Evolutionary conservation across 495 filamentous ascomycete genomes (phyloP).

Genomic region (Penicillium robsamsonii): DNA sequence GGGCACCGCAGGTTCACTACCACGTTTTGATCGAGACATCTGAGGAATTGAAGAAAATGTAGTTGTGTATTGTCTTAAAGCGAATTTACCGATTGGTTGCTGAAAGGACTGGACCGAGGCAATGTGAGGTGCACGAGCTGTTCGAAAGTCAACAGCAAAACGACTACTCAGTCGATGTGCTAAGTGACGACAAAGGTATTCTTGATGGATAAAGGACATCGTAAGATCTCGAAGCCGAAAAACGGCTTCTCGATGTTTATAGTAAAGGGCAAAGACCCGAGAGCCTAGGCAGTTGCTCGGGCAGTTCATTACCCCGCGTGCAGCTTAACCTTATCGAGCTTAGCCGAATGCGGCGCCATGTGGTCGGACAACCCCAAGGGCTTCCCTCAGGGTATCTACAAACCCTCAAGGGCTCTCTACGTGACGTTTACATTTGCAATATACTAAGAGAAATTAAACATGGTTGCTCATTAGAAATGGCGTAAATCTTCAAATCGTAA

Average conservation of each 20-base stretch:
- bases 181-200: slow-evolving; percentile 10
- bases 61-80: slow-evolving; percentile 13
- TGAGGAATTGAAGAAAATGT: slow-evolving; percentile 2
- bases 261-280: slow-evolving; percentile 18
- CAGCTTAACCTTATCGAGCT: slow-evolving; percentile 18
- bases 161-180: background rate
- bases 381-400: background rate
- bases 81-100: background rate
- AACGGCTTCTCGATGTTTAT: slow-evolving; percentile 13
- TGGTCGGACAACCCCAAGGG: slow-evolving; percentile 4
- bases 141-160: background rate
- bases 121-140: background rate
- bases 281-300: slow-evolving; percentile 30
- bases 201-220: slow-evolving; percentile 17
- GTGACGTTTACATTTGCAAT: background rate
- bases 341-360: slow-evolving; percentile 24
- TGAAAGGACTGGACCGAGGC: background rate
- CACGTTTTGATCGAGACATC: slow-evolving; percentile 23
- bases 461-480: slow-evolving; percentile 26
- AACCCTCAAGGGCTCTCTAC: background rate
- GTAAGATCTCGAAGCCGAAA: background rate
- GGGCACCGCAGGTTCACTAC: slow-evolving; percentile 29
- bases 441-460: slow-evolving; percentile 1
- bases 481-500: slow-evolving; percentile 34
- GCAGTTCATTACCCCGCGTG: slow-evolving; percentile 24